Base-by-base conservation (phyloP, 2,329 filamentous ascomycete species). In the Ophiocordyceps robertsii region DNA sequence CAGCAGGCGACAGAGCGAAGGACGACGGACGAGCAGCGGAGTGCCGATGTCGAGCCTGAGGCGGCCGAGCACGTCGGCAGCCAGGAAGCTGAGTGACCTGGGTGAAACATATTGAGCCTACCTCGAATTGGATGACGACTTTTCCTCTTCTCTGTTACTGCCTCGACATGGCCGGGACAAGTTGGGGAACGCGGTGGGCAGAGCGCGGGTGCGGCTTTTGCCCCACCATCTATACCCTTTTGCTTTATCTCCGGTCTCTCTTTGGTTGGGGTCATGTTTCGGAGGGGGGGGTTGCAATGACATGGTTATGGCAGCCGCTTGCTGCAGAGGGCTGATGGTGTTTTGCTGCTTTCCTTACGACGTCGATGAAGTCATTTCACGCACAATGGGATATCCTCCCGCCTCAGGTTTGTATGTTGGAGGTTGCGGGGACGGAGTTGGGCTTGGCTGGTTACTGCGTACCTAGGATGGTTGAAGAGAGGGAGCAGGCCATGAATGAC, bases 71-170 rank as follows among this genome's bases (percentile, higher is more conserved):
- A 53, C 55, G 27, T 55, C 54, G 41, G 60, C 59, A 35, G 52
- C 58, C 38, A 61, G 60, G 51, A 69, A 61, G 47, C 51, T 73
- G 43, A 62, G 63, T 45, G 72, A 75, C 46, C 55, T 73, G 45
- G 72, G 71, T 43, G 72, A 75, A 63, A 75, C 72, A 9, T 75
- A 73, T 48, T 75, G 56, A 60, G 46, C 17, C 44, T 8, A 14
- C 24, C 17, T 21, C 19, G 37, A 14, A 19, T 6, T 14, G n/a
- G 6, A 36, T 36, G 33, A 16, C n/a, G 14, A 14, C 3, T 13
- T 14, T 19, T 10, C 2, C 21, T 37, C 19, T 24, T 24, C 36
- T 21, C 19, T 21, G 11, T 17, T 37, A 6, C 36, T 19, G 12
- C 19, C 13, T 37, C 19, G 11, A 24, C 36, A 6, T 37, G 36